These are phyloP conservation scores for Puccinia triticina DNA, from an alignment of 1,284 basidiomycete species.

Conservation along the genomic window DNA sequence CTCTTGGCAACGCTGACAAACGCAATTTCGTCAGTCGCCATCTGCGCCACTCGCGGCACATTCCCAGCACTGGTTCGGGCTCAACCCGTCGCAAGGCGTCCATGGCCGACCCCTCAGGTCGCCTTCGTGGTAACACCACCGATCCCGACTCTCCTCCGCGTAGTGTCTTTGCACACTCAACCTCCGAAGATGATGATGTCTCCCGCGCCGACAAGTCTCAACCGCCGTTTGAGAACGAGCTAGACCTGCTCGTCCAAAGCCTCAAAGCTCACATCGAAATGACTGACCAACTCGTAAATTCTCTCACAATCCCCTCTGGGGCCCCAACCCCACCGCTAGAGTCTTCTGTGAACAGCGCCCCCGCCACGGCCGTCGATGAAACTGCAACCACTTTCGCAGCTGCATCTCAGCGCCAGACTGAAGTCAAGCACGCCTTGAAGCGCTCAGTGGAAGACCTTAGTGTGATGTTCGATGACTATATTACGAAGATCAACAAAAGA, in stretches of 20 bases:
- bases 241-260: conserved; percentile 75
- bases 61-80: neutral
- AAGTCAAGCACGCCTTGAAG: conserved; percentile 68
- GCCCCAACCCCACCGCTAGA: conserved; percentile 29
- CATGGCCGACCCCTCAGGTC: neutral
- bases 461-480: conserved; percentile 70
- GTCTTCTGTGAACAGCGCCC: conserved; percentile 51
- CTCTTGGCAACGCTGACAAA: conserved; percentile 5
- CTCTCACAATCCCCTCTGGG: conserved; percentile 60
- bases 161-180: conserved; percentile 33
- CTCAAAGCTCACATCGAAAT: conserved; percentile 79
- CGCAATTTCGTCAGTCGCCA: conserved; percentile 26
- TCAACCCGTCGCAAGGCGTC: conserved; percentile 2
- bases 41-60: conserved; percentile 1
- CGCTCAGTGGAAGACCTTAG: conserved; percentile 70
- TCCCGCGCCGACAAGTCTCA: conserved; percentile 54
- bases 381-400: neutral
- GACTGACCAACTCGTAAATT: conserved; percentile 70
- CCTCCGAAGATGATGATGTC: conserved; percentile 33
- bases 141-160: conserved; percentile 27
- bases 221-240: conserved; percentile 67
- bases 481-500: conserved; percentile 74
- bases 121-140: neutral
- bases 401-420: conserved; percentile 61
- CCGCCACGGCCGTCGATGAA: conserved; percentile 2